Evolutionary conservation across 1,284 basidiomycete species (phyloP), one percentile per base, ranked within the genome.

Genomic region (Chondrostereum purpureum): DNA sequence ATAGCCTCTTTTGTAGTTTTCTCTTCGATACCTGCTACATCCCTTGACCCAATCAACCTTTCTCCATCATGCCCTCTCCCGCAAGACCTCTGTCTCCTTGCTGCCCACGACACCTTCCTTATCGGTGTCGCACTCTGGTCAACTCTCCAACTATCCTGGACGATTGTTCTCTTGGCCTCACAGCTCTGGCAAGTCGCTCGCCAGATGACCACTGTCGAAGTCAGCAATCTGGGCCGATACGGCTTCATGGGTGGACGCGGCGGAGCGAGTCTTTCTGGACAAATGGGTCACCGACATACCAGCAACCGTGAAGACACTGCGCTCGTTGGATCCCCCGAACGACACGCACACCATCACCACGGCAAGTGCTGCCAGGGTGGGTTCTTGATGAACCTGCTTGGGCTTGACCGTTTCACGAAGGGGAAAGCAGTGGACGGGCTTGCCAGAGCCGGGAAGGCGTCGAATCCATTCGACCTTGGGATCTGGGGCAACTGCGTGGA

Each of bases 161-260:
- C 95, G 0, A 65, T 79, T 35, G 77, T 99, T 45, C 82, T 99
- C 38, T 80, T 95, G 42, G 74, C 73, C 27, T 83, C 83, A 4
- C 96, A 99, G 58, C 70, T 85, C 33, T 96, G 90, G 88, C 95
- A 98, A 66, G 80, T 98, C 44, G 78, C 84, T 6, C 77, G 88
- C 14, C 95, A 99, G 60, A 91, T 99, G 80, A 99, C 95, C 1
- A 97, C 95, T 0, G 77, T 96, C 46, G 95, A 99, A 61, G 90
- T 98, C 4, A 88, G 84, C 48, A 99, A 99, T 60, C 79, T 98
- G 2, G 92, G 94, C 0, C 77, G 95, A 41, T 97, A 87, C 58
- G 95, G 96, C 2, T 98, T 84, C 69, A 97, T 99, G 92, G 96
- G 95, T 39, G 93, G 93, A 0, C 82, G 89, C 21, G 92, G 90